Base-by-base conservation (phyloP, 345 rosid species). In the Abelmoschus esculentus region DNA sequence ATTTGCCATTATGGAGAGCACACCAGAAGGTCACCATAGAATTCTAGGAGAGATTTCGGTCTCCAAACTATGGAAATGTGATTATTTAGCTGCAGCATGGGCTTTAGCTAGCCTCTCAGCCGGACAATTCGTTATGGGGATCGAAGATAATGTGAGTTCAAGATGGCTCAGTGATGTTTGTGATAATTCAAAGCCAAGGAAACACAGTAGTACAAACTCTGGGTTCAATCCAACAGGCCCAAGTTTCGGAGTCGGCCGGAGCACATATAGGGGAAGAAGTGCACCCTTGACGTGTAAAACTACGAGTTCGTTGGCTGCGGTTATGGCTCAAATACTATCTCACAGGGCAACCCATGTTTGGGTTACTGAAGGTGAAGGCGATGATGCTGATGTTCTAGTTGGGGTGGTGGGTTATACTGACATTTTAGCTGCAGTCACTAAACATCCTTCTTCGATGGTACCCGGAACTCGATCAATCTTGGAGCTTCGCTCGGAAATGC, bases 291-390 rank as follows among this genome's bases (percentile, higher is more conserved):
- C 96, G 10, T 95, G 99, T 71, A 90, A 85, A 78, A 80, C 75
- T 32, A 85, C 91, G 0, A 91, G 96, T 72, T 90, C 97, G 0
- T 75, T 95, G 67, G 99, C 99, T 1, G 99, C 98, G 0, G 96
- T 95, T 2, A 95, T 95, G 99, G 96, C 99, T 66, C 99, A 95
- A 73, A 95, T 95, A 93, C 85, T 91, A 14, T 91, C 98, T 71
- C 98, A 95, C 67, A 77, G 98, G 67, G 96, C 93, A 42, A 88
- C 99, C 38, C 97, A 91, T 70, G 93, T 95, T 46, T 95, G 99
- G 99, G 99, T 91, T 62, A 95, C 89, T 0, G 90, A 91, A 72
- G 86, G 84, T 12, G 96, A 88, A 53, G 57, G 7, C 5, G 78
- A 75, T 6, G 98, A 91, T 7, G 99, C 88, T 7, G 99, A 95